Evolutionary conservation across 305 asterid species (phyloP), one percentile per base, ranked within the genome.

Genomic region (Fraxinus sp.): DNA sequence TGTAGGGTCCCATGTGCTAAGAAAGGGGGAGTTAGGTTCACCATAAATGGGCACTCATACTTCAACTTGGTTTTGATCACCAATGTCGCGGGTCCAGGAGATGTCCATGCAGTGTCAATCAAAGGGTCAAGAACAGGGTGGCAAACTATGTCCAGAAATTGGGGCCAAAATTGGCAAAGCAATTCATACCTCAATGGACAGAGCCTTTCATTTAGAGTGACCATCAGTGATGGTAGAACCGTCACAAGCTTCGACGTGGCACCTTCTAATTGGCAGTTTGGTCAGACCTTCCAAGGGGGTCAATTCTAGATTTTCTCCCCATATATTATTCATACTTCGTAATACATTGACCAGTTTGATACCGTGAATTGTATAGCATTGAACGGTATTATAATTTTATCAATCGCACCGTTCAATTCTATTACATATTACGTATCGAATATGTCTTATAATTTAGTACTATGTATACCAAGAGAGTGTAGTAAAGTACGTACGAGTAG

Each of bases 151-250:
- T 85, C 90, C 5, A 84, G 91, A 36, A 90, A 90, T 16, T 90
- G 91, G 93, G 93, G 93, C 0, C 93, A 90, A 39, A 90, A 87
- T 13, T 90, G 93, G 93, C 93, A 90, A 37, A 79, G 86, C 81
- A 84, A 88, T 22, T 79, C 87, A 3, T 28, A 79, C 78, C 90
- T 90, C 36, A 78, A 85, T 16, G 93, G 88, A 0, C 93, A 90
- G 36, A 76, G 71, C 74, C 85, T 90, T 4, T 88, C 91, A 0
- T 81, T 90, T 52, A 78, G 26, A 72, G 87, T 90, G 75, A 86
- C 89, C 46, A 24, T 89, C n/a, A 83, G 93, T 82, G 91, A 90
- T 68, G 88, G 90, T 14, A 83, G 85, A 57, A 84, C 89, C 1
- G 0, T 83, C 13, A 86, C 90, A 0, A 79, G 75, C 84, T 78